Percentiles rank a stretch among this genome's conserved stretches.
Evolutionary conservation across 2,329 filamentous ascomycete species (phyloP).

Genomic region (Stemphylium lycopersici): DNA sequence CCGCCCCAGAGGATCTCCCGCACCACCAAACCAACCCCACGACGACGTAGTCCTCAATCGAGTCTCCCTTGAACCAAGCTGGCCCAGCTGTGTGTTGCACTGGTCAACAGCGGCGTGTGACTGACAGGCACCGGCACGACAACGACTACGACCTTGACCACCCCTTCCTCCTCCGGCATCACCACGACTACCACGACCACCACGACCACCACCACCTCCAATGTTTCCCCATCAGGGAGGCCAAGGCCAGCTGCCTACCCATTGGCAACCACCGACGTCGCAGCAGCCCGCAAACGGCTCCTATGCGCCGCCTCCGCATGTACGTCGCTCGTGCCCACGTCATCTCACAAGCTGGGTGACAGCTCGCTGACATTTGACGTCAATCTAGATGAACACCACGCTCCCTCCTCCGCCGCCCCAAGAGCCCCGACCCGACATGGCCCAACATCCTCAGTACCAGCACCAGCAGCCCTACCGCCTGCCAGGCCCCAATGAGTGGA

Average conservation of each 20-base stretch:
- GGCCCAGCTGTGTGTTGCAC: conserved; percentile 18
- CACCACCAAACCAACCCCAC: conserved; percentile 19
- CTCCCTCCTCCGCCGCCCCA: conserved; percentile 43
- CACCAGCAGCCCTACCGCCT: conserved; percentile 52
- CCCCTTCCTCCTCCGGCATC: neutral
- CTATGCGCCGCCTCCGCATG: conserved; percentile 46
- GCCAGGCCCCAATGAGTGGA: conserved; percentile 56
- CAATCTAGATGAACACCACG: conserved; percentile 38
- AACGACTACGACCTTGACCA: neutral
- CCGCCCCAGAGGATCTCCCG: conserved; percentile 34
- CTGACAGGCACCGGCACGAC: conserved; percentile 32
- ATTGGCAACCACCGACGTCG: conserved; percentile 46
- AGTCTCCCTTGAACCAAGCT: neutral
- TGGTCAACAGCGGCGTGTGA: conserved; percentile 33
- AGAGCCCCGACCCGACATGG: conserved; percentile 53
- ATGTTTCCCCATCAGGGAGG: conserved; percentile 47
- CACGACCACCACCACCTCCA: conserved; percentile 5
- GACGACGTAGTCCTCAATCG: neutral
- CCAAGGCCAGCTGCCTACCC: conserved; percentile 48
- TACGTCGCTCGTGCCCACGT: conserved; percentile 31
- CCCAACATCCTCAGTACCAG: conserved; percentile 52
- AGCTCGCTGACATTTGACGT: conserved; percentile 29
- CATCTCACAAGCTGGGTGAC: conserved; percentile 17
- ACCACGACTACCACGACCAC: neutral
- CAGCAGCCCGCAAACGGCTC: conserved; percentile 45